Percentiles rank a stretch among this genome's conserved stretches.
phyloP scores from a whole-genome alignment of 306 rosid genomes.

The Datisca glomerata region DNA sequence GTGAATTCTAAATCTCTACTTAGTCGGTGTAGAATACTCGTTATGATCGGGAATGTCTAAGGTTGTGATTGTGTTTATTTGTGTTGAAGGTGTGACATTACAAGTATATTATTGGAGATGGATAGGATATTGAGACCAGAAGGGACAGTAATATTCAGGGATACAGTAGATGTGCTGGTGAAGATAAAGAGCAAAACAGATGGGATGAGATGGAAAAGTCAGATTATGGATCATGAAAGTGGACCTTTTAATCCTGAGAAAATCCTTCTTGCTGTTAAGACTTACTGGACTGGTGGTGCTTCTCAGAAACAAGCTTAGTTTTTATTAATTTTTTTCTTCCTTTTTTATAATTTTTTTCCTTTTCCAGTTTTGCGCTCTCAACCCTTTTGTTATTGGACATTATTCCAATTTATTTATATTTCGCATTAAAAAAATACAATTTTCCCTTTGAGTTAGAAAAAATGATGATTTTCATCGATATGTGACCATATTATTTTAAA shows the following conservation, averaged over 20 bases:
- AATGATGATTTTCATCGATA: too few species aligned
- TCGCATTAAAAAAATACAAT: background rate
- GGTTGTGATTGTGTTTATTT: too few species aligned
- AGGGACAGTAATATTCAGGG: slow-evolving; percentile 81
- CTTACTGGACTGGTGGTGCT: slow-evolving; percentile 68
- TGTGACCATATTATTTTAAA: too few species aligned
- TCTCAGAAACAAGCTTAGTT: slow-evolving; percentile 21
- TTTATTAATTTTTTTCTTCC: background rate
- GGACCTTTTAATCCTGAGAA: slow-evolving; percentile 98
- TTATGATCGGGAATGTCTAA: too few species aligned
- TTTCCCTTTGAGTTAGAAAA: too few species aligned
- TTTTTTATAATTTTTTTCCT: background rate
- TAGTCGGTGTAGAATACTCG: too few species aligned
- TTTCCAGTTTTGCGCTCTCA: too few species aligned
- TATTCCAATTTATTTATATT: too few species aligned
- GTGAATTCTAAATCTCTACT: too few species aligned
- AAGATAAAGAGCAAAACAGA: slow-evolving; percentile 58
- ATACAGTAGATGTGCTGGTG: slow-evolving; percentile 58
- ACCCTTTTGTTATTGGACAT: too few species aligned
- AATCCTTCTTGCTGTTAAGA: slow-evolving; percentile 62
- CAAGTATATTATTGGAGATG: slow-evolving; percentile 62
- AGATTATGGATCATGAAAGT: slow-evolving; percentile 76
- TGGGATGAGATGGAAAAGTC: slow-evolving; percentile 79
- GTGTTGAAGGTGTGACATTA: slow-evolving; percentile 64
- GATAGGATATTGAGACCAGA: slow-evolving; percentile 93